Evolutionary conservation across 1,284 basidiomycete genomes (phyloP), one percentile per base, ranked within the genome.

Genomic region (Trametes versicolor): DNA sequence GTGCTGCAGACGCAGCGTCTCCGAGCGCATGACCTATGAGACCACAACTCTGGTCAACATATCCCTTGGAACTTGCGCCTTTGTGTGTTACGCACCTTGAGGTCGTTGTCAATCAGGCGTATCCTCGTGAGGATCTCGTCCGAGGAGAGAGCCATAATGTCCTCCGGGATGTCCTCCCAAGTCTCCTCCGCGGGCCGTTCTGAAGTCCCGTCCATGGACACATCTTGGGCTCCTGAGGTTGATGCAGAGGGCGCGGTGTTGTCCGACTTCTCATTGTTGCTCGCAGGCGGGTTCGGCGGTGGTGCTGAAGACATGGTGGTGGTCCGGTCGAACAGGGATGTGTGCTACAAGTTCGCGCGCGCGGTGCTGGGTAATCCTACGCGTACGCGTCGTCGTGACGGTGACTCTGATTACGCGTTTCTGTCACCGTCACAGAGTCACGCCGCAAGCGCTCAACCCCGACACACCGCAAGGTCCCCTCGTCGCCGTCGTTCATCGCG

Each of bases 101-200:
- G 90, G 74, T 98, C 96, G 74, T 97, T 98, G 68, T 98, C 96
- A 72, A 98, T 94, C 69, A 98, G 84, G 65, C 95, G 85, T 80
- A 90, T 92, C 78, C 96, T 88, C 64, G 95, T 95, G 66, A 89
- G 78, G 70, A 98, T 93, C 70, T 97, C 95, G 60, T 97, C 94
- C 2, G 92, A 89, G 63, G 81, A 85, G 53, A 93, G 79, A 37
- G 85, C 78, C 77, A 89, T 81, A 71, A 96, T 90, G 29, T 96
- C 94, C 70, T 89, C 88, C 1, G 94, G 93, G 64, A 96, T 91
- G 74, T 95, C 93, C 27, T 86, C 88, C 88, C 90, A 95, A 59
- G 87, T 90, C 76, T 94, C 93, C 75, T 91, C 91, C 17, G 83
- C 78, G 1, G 87, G 88, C 47, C 81, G 81, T 74, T 92, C 91